Percentiles rank a stretch among this genome's conserved stretches.
These are phyloP conservation scores for Phytophthora macrochlamydospora DNA, from an alignment of 352 stramenopile genomes.

Conservation along the genomic window DNA sequence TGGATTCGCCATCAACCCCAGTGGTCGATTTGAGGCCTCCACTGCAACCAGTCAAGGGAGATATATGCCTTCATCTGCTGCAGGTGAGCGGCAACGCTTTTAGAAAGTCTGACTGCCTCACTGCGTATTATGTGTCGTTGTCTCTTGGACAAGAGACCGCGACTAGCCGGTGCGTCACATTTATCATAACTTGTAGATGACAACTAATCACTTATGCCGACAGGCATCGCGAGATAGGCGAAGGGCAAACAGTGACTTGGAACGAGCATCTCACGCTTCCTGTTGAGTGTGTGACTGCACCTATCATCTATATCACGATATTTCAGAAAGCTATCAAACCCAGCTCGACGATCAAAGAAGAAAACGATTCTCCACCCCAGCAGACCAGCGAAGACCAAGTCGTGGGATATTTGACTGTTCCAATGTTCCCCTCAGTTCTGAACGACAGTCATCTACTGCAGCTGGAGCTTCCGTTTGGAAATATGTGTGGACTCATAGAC, in stretches of 20 bases:
- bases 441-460: constrained; percentile 34
- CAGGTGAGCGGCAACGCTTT: constrained; percentile 27
- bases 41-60: constrained; percentile 17
- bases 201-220: not conserved
- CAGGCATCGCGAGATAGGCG: constrained; percentile 14
- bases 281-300: constrained; percentile 3
- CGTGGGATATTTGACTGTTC: constrained; percentile 31
- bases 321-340: constrained; percentile 8
- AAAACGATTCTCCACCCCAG: not conserved
- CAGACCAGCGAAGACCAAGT: constrained; percentile 10
- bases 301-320: constrained; percentile 29
- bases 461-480: constrained; percentile 35
- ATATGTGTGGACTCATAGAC: not conserved
- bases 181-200: not conserved
- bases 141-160: constrained; percentile 9
- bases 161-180: constrained; percentile 20
- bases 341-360: not conserved
- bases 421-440: constrained; percentile 29
- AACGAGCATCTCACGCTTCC: constrained; percentile 39
- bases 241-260: constrained; percentile 26
- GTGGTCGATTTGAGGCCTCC: not conserved
- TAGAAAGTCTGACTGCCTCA: constrained; percentile 4
- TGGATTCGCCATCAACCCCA: not conserved
- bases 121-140: constrained; percentile 21
- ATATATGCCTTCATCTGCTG: constrained; percentile 35